These are phyloP conservation scores for Ajuga reptans DNA, from an alignment of 305 asterid genomes.

Conservation along the genomic window DNA sequence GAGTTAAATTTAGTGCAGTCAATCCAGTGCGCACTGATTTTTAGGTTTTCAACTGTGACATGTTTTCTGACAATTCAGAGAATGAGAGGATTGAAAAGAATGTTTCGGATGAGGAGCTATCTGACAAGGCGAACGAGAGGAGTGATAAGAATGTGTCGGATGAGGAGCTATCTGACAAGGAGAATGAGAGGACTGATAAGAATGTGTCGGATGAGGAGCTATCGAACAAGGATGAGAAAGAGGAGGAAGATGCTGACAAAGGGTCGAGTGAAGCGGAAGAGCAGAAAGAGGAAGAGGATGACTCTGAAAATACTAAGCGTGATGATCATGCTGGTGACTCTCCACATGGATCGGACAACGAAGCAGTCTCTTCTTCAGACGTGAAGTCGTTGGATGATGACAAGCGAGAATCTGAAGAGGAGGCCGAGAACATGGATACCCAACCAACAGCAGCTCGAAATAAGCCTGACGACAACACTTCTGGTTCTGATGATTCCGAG, in stretches of 20 bases:
- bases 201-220: conserved; percentile 34
- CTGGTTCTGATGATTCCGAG: conserved; percentile 41
- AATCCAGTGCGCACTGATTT: not conserved
- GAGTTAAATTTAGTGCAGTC: not conserved
- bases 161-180: conserved; percentile 37
- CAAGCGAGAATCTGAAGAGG: conserved; percentile 38
- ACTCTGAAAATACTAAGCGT: conserved; percentile 46
- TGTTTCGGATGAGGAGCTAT: conserved; percentile 32
- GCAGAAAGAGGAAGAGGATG: conserved; percentile 37
- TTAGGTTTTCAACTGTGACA: conserved; percentile 3
- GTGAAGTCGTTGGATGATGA: conserved; percentile 34
- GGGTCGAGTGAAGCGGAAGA: conserved; percentile 40
- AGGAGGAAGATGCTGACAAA: conserved; percentile 41
- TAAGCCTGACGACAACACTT: conserved; percentile 27
- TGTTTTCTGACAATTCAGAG: conserved; percentile 33
- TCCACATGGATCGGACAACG: conserved; percentile 36
- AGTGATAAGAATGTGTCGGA: conserved; percentile 29
- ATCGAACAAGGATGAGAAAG: conserved; percentile 36
- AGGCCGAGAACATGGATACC: conserved; percentile 30
- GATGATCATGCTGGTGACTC: conserved; percentile 41
- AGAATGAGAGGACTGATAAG: conserved; percentile 8
- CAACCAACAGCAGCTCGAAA: conserved; percentile 27
- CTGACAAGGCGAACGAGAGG: conserved; percentile 30
- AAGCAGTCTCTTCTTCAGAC: conserved; percentile 50
- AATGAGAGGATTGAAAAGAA: conserved; percentile 31